Conservation (phyloP, 2,329 filamentous ascomycete species). For the Botrytis hyacinthi region DNA sequence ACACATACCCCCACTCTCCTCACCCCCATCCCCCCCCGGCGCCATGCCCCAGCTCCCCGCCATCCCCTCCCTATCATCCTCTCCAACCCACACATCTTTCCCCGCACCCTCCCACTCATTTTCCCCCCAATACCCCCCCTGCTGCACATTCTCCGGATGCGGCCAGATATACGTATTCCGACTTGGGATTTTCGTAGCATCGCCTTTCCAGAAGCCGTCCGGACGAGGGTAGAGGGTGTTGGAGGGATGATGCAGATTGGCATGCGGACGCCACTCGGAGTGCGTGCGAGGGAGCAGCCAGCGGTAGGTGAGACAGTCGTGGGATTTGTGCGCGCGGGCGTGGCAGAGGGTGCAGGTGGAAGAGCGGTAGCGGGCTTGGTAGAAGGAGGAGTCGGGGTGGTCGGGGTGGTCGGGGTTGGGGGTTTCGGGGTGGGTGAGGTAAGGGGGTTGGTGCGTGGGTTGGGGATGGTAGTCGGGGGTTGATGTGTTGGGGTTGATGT, state of each 20-base stretch:
- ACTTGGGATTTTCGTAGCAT: fast-evolving
- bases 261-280: neutral
- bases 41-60: neutral
- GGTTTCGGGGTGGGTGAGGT: neutral
- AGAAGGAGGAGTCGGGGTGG: neutral
- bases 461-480: neutral
- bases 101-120: neutral
- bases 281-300: neutral
- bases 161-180: neutral
- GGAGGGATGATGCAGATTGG: neutral
- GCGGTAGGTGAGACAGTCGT: neutral
- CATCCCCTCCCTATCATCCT: slow-evolving; percentile 10
- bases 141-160: neutral
- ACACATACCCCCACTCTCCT: neutral
- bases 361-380: neutral
- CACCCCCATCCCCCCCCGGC: neutral
- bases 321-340: neutral
- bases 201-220: neutral
- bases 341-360: neutral
- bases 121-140: neutral
- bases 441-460: neutral
- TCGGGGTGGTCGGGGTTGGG: neutral
- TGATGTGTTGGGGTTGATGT: too few species aligned
- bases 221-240: neutral
- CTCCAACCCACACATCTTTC: neutral